phyloP scores from a whole-genome alignment of 202 grass and related monocot species.

The Hordeum pubiflorum region DNA sequence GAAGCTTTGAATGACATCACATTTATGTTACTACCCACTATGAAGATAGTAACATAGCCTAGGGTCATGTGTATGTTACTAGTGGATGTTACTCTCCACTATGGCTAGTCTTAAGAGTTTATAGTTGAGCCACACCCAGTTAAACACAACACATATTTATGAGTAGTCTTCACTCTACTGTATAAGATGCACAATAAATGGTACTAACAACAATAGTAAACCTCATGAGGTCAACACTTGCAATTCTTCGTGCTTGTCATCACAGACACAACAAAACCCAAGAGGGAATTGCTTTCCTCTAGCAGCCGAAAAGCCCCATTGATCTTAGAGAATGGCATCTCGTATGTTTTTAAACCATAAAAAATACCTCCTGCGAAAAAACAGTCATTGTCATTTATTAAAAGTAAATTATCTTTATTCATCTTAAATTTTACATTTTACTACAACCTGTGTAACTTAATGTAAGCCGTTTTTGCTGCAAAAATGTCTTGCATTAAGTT shows the following conservation, averaged over 20 bases:
- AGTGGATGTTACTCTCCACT: no score
- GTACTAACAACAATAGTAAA: background rate
- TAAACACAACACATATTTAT: no score
- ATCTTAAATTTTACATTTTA: background rate
- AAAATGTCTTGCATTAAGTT: no score
- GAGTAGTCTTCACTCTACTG: background rate
- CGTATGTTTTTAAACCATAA: conserved; percentile 75
- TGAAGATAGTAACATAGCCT: no score
- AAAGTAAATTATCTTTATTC: background rate
- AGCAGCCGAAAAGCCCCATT: conserved; percentile 57
- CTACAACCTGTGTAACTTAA: background rate
- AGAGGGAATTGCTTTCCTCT: conserved; percentile 58
- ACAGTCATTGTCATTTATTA: no score
- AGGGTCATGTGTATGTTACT: no score
- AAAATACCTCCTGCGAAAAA: conserved; percentile 64
- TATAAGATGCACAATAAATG: background rate
- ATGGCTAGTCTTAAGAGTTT: background rate
- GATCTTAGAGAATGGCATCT: conserved; percentile 77
- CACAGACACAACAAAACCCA: conserved; percentile 62
- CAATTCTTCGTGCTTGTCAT: background rate
- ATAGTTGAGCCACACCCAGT: no score
- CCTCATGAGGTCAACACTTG: no score
- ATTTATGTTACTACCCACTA: no score
- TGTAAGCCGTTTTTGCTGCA: background rate
- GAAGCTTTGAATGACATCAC: no score